Evolutionary conservation across 768 basidiomycete genomes (phyloP), one percentile per base, ranked within the genome.

Genomic region (Mycena amicta): DNA sequence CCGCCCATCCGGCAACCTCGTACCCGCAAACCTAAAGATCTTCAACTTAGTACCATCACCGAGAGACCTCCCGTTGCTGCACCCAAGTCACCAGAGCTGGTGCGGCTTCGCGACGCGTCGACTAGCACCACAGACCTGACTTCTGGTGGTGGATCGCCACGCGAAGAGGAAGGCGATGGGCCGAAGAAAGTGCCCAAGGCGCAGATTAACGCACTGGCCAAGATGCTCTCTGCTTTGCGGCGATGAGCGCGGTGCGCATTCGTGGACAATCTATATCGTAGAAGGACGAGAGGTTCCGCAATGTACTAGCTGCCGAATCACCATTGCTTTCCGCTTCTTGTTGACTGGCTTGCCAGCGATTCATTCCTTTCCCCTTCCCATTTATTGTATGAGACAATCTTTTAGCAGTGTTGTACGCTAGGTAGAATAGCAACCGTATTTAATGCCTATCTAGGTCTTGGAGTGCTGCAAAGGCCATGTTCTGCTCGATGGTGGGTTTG

Each of bases 131-230:
- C 87, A 33, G 90, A 92, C 68, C 82, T 91, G 22, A 49, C 37
- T 51, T 22, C 49, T 15, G 74, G 75, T 49, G 77, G 78, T 50
- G 55, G 60, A 13, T 59, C 63, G 39, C 66, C 62, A 59, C 72
- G 72, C 46, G 78, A 78, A 52, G 83, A 81, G 55, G 80, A 77
- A 22, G 70, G 74, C 56, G 80, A 82, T 30, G 77, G 80, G 50
- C 74, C 75, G 50, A 83, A 91, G 81, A 93, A 90, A 76, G 88
- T 91, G 68, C 88, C 92, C 77, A 93, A 88, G 74, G 90, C 89
- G 49, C 93, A 95, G 79, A 94, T 94, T 75, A 87, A 88, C 67
- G 84, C 91, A 40, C 79, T 95, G 66, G 93, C 93, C 57, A 95
- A 95, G 86, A 92, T 95, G 91, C 77, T 95, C 57, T 92, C 87